These are phyloP conservation scores for Arthrobotrys pseudoclavata DNA, from an alignment of 2,329 filamentous ascomycete species.

Conservation along the genomic window DNA sequence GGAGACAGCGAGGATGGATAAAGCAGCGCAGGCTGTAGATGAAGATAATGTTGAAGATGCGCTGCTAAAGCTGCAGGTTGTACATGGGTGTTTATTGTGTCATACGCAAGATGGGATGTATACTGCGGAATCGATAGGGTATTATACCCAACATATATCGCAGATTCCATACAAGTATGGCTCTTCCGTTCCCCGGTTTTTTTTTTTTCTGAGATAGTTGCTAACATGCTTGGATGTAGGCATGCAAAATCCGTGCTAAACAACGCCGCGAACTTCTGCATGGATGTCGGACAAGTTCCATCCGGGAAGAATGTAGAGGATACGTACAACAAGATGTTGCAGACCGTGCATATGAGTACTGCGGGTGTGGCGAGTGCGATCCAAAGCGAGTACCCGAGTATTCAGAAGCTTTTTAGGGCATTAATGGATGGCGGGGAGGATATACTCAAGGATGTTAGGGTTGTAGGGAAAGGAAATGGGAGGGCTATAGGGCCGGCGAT, in stretches of 20 bases:
- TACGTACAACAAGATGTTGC: conserved; percentile 80
- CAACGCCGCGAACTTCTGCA: conserved; percentile 76
- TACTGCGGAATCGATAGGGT: conserved; percentile 79
- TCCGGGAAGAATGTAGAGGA: conserved; percentile 76
- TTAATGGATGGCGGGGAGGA: conserved; percentile 74
- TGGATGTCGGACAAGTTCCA: conserved; percentile 82
- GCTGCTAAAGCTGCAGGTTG: conserved; percentile 77
- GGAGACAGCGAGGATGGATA: conserved; percentile 49
- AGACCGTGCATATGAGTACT: conserved; percentile 80
- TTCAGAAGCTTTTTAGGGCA: conserved; percentile 73
- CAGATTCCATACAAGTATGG: conserved; percentile 77
- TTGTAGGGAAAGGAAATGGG: conserved; percentile 70
- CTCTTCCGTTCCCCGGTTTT: conserved; percentile 8
- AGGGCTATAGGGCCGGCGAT: conserved; percentile 72
- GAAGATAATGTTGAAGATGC: conserved; percentile 79
- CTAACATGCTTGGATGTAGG: conserved; percentile 13
- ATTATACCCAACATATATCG: conserved; percentile 83
- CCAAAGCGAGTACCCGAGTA: conserved; percentile 72
- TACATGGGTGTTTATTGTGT: conserved; percentile 77
- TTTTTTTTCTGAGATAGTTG: background rate
- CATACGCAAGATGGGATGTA: conserved; percentile 75
- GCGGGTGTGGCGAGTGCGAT: conserved; percentile 80
- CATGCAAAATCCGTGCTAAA: conserved; percentile 43
- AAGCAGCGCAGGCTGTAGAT: conserved; percentile 68
- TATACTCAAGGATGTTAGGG: conserved; percentile 73